A percentile compares a stretch with the other conserved stretches of the same genome.
phyloP scores from a whole-genome alignment of 768 basidiomycete genomes.

The Mycena filopes region DNA sequence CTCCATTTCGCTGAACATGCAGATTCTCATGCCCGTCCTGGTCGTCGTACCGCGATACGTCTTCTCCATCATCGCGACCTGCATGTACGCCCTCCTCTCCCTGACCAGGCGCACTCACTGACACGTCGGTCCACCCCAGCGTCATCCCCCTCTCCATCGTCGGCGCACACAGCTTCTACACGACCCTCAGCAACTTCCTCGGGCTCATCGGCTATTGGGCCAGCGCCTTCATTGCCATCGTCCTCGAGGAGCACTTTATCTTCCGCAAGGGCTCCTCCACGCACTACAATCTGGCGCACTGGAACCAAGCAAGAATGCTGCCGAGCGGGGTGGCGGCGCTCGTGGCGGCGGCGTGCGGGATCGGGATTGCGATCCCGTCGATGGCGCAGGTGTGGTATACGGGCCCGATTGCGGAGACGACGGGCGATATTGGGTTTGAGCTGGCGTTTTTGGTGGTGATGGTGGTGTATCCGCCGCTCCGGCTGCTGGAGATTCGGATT shows the following conservation, averaged over 20 bases:
- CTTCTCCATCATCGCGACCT: constrained; percentile 77
- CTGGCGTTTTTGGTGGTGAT: constrained; percentile 67
- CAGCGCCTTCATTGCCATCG: constrained; percentile 67
- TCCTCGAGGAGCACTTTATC: constrained; percentile 75
- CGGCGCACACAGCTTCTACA: constrained; percentile 79
- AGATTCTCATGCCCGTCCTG: constrained; percentile 71
- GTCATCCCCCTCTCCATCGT: constrained; percentile 80
- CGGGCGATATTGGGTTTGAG: constrained; percentile 89
- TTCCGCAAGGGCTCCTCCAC: constrained; percentile 66
- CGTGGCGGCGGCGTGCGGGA: constrained; percentile 59
- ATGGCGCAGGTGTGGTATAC: constrained; percentile 84
- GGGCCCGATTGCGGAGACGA: constrained; percentile 73
- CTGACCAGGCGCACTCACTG: background rate
- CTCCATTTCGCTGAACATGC: constrained; percentile 78
- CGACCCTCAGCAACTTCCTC: constrained; percentile 77
- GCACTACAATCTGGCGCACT: constrained; percentile 63
- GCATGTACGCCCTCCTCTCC: constrained; percentile 60
- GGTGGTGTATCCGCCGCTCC: constrained; percentile 67
- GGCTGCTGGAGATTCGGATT: constrained; percentile 58
- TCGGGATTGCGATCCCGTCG: constrained; percentile 69
- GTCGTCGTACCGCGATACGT: constrained; percentile 77
- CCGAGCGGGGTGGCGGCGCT: constrained; percentile 79
- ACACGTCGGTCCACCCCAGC: constrained; percentile 55
- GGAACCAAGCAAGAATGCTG: constrained; percentile 66
- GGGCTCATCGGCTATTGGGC: constrained; percentile 79